phyloP scores from a whole-genome alignment of 495 filamentous ascomycete genomes.

The Neurospora intermedia region DNA sequence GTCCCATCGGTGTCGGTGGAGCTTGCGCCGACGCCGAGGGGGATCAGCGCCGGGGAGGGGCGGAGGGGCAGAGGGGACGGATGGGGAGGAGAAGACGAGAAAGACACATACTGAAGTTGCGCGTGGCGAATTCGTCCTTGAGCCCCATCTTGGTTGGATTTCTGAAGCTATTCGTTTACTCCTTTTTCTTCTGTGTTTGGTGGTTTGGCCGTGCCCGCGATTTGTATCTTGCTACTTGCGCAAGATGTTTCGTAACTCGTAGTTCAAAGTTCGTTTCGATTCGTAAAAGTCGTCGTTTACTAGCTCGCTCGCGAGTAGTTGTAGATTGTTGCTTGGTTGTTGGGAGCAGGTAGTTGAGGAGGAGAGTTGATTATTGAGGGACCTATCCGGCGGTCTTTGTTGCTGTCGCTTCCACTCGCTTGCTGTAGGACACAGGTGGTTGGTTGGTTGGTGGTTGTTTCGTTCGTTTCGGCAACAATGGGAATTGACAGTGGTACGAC shows the following conservation, averaged over 20 bases:
- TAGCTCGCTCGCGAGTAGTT: neutral
- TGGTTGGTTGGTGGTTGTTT: neutral
- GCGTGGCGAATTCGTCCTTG: conserved; percentile 73
- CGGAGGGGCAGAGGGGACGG: neutral
- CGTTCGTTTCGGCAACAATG: neutral
- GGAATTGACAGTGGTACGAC: neutral
- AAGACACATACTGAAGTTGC: conserved; percentile 92
- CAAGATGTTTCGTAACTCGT: neutral
- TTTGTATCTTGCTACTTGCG: neutral
- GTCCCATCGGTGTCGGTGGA: neutral
- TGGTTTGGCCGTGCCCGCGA: neutral
- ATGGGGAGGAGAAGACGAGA: neutral
- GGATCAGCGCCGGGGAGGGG: neutral
- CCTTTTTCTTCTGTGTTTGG: neutral
- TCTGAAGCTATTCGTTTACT: neutral
- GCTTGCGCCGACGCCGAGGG: neutral
- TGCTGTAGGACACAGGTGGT: neutral
- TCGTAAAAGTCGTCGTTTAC: neutral
- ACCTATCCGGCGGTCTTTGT: neutral
- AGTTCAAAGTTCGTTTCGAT: neutral
- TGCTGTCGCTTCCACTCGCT: neutral
- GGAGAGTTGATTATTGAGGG: neutral
- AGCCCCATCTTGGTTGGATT: conserved; percentile 35
- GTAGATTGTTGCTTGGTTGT: neutral
- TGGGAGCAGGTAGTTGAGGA: neutral